phyloP scores from a whole-genome alignment of 2,329 filamentous ascomycete species.

The Chalaropsis thielavioides region DNA sequence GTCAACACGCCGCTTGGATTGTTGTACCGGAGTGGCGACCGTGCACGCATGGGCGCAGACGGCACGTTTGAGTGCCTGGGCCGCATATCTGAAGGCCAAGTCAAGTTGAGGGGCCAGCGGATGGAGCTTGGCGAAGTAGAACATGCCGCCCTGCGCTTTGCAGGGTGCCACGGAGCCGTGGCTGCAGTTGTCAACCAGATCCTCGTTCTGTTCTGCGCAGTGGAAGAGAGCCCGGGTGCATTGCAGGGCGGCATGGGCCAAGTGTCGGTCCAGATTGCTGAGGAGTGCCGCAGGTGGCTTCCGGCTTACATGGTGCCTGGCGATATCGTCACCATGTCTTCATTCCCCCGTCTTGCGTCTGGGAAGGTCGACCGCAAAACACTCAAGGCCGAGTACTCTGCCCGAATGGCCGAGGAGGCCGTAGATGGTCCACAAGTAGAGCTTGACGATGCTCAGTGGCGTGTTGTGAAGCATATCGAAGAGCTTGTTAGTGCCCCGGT shows the following conservation, averaged over 20 bases:
- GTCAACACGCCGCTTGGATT: constrained; percentile 51
- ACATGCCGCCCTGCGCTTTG: constrained; percentile 47
- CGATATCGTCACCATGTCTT: constrained; percentile 48
- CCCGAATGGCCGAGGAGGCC: constrained; percentile 10
- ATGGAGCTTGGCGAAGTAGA: constrained; percentile 71
- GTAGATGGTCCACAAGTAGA: not conserved
- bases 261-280: constrained; percentile 30
- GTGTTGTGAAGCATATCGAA: not conserved
- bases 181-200: constrained; percentile 52
- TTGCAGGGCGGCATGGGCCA: not conserved
- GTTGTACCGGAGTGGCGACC: constrained; percentile 76
- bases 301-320: constrained; percentile 72
- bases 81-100: constrained; percentile 63
- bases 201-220: constrained; percentile 61
- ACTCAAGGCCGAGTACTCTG: constrained; percentile 39
- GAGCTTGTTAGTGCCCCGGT: constrained; percentile 28
- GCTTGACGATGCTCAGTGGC: not conserved
- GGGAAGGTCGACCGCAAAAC: constrained; percentile 66
- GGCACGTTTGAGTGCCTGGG: constrained; percentile 73
- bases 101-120: constrained; percentile 74
- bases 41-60: constrained; percentile 50
- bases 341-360: constrained; percentile 63
- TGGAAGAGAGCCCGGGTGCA: constrained; percentile 20
- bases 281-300: constrained; percentile 58
- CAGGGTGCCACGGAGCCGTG: constrained; percentile 49